These are phyloP conservation scores for Tremellales sp. DNA, from an alignment of 1,284 basidiomycete species.

Conservation along the genomic window DNA sequence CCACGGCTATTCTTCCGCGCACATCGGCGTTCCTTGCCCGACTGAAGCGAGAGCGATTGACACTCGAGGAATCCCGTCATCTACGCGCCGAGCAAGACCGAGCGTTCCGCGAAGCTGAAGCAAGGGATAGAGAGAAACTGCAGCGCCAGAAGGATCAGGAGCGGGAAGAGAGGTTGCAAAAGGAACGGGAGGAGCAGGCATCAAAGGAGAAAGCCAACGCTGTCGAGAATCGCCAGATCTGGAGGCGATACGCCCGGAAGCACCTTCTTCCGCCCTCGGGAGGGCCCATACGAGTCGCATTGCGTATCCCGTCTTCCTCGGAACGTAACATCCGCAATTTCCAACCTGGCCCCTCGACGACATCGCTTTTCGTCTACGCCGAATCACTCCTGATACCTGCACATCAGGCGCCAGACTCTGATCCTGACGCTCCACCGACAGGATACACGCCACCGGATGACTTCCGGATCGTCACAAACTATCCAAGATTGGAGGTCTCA, in stretches of 20 bases:
- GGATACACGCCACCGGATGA: constrained; percentile 32
- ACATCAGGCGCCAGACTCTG: constrained; percentile 12
- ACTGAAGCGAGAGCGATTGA: constrained; percentile 52
- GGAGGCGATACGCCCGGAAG: constrained; percentile 43
- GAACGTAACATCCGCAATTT: constrained; percentile 36
- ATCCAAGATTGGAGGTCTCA: constrained; percentile 38
- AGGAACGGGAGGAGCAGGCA: constrained; percentile 18
- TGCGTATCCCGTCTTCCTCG: constrained; percentile 36
- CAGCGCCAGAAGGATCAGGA: constrained; percentile 21
- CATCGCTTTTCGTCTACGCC: constrained; percentile 40
- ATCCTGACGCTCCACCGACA: constrained; percentile 34
- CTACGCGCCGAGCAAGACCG: constrained; percentile 77
- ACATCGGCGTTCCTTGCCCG: constrained; percentile 68
- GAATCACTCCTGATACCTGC: constrained; percentile 41
- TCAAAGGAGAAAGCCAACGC: constrained; percentile 10
- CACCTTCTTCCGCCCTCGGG: constrained; percentile 29
- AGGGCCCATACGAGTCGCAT: constrained; percentile 28
- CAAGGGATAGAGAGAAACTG: constrained; percentile 60
- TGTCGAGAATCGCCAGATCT: constrained; percentile 19
- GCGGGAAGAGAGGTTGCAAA: constrained; percentile 16
- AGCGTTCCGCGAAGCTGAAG: constrained; percentile 64
- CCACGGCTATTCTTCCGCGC: constrained; percentile 69
- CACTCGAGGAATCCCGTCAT: constrained; percentile 62
- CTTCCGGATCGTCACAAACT: constrained; percentile 40
- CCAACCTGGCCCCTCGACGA: constrained; percentile 21